These are phyloP conservation scores for Chaetomium fimeti DNA, from an alignment of 495 filamentous ascomycete species.

Conservation along the genomic window DNA sequence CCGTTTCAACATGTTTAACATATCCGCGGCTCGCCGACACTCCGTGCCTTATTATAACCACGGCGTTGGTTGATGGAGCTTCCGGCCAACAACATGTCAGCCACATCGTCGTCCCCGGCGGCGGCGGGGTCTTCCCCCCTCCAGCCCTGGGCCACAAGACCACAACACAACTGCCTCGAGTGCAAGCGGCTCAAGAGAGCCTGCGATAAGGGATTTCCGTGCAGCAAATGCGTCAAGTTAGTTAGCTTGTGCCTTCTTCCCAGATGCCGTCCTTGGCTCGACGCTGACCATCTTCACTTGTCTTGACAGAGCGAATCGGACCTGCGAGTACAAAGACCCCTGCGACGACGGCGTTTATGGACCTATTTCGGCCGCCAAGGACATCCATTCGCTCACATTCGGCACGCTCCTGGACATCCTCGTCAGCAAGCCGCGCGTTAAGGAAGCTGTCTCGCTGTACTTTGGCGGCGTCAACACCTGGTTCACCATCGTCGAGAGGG, in stretches of 20 bases:
- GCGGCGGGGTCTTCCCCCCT: slow-evolving; percentile 20
- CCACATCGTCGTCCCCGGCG: slow-evolving; percentile 27
- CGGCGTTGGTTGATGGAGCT: slow-evolving; percentile 8
- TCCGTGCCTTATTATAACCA: slow-evolving; percentile 5
- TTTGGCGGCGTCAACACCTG: slow-evolving; percentile 34
- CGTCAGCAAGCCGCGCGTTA: slow-evolving; percentile 60
- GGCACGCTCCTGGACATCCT: slow-evolving; percentile 67
- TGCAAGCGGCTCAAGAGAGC: slow-evolving; percentile 33
- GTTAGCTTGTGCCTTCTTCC: not conserved
- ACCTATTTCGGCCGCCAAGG: slow-evolving; percentile 31
- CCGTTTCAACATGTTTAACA: slow-evolving; percentile 7
- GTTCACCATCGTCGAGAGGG: slow-evolving; percentile 34
- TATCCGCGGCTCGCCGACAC: not conserved
- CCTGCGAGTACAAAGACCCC: slow-evolving; percentile 12
- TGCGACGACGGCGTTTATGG: not conserved
- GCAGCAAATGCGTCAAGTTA: slow-evolving; percentile 32
- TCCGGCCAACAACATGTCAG: slow-evolving; percentile 25
- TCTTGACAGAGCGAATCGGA: not conserved
- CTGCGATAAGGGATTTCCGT: slow-evolving; percentile 35
- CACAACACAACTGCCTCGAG: slow-evolving; percentile 32
- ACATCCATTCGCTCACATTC: slow-evolving; percentile 41
- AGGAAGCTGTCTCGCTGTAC: slow-evolving; percentile 46
- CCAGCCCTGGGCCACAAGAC: slow-evolving; percentile 22
- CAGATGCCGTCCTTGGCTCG: not conserved
- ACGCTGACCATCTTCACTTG: not conserved